A percentile compares a stretch with the other conserved stretches of the same genome.
Conservation (phyloP, 495 filamentous ascomycete genomes). For the Aspergillus avenaceus region DNA sequence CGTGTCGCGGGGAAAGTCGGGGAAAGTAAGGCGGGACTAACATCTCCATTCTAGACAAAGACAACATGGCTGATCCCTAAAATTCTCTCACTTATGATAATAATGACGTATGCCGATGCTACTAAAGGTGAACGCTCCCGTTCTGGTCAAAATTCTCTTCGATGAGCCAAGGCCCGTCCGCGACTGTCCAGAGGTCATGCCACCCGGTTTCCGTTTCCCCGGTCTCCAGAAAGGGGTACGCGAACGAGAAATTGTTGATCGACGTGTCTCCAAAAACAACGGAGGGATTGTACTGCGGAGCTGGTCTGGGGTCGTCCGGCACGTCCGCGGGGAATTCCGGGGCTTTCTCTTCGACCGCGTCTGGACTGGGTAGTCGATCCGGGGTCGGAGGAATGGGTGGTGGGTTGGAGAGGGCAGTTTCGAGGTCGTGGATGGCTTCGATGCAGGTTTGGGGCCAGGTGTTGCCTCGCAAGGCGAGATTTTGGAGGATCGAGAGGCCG, state of each 20-base stretch:
- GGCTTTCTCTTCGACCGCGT: background rate
- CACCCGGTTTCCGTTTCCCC: conserved; percentile 8
- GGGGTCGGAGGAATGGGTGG: background rate
- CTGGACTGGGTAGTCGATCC: background rate
- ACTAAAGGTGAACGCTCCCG: background rate
- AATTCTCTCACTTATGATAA: too few species aligned
- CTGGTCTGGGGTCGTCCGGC: background rate
- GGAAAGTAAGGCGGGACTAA: background rate
- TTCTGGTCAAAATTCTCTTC: conserved; percentile 24
- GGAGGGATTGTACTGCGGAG: conserved; percentile 5
- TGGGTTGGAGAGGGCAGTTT: conserved; percentile 27
- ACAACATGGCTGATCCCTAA: too few species aligned
- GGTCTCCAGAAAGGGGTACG: background rate
- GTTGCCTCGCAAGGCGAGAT: conserved; percentile 30
- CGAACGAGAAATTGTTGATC: conserved; percentile 2
- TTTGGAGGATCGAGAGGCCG: conserved; percentile 30
- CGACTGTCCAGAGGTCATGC: conserved; percentile 38
- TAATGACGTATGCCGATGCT: background rate
- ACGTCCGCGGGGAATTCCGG: background rate
- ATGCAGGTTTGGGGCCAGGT: conserved; percentile 42
- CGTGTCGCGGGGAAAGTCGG: background rate
- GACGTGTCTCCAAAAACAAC: conserved; percentile 10
- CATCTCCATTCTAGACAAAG: too few species aligned
- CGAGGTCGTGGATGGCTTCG: conserved; percentile 36
- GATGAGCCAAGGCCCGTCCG: conserved; percentile 41